These are phyloP conservation scores for Pseudozyma tsukubaensis DNA, from an alignment of 1,284 basidiomycete genomes.

Conservation along the genomic window DNA sequence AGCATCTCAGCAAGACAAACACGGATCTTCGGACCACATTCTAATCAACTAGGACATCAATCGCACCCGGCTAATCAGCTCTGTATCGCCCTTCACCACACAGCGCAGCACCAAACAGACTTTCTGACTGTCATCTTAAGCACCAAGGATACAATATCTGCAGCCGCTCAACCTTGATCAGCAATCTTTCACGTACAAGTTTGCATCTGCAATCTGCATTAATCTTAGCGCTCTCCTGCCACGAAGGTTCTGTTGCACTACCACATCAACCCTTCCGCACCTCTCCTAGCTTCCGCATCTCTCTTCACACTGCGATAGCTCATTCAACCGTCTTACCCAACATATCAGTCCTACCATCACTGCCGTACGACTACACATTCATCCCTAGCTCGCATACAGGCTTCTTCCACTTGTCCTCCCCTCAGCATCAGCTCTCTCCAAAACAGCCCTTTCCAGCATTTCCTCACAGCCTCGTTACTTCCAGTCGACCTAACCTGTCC, in stretches of 20 bases:
- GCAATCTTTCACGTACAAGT: too few species aligned
- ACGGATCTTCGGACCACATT: slow-evolving; percentile 5
- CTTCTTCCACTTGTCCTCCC: not conserved
- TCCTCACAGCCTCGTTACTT: too few species aligned
- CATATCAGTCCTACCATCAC: not conserved
- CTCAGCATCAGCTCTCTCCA: not conserved
- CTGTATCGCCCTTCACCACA: slow-evolving; percentile 1
- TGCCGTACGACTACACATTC: not conserved
- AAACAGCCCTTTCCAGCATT: too few species aligned
- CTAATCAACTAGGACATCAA: not conserved
- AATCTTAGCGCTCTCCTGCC: slow-evolving; percentile 8
- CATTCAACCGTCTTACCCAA: too few species aligned
- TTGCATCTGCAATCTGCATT: slow-evolving; percentile 21
- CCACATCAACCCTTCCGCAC: too few species aligned
- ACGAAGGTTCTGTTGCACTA: too few species aligned
- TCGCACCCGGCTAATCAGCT: slow-evolving; percentile 1
- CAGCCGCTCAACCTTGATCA: not conserved
- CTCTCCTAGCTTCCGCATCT: too few species aligned
- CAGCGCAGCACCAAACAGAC: not conserved
- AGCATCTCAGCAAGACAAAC: not conserved
- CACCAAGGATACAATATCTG: slow-evolving; percentile 1
- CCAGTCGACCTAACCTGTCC: too few species aligned
- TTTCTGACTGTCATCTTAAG: not conserved
- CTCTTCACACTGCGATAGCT: too few species aligned
- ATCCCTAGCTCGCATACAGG: not conserved